A percentile compares a stretch with the other conserved stretches of the same genome.
phyloP scores from a whole-genome alignment of 305 asterid species.

The Vinca major region DNA sequence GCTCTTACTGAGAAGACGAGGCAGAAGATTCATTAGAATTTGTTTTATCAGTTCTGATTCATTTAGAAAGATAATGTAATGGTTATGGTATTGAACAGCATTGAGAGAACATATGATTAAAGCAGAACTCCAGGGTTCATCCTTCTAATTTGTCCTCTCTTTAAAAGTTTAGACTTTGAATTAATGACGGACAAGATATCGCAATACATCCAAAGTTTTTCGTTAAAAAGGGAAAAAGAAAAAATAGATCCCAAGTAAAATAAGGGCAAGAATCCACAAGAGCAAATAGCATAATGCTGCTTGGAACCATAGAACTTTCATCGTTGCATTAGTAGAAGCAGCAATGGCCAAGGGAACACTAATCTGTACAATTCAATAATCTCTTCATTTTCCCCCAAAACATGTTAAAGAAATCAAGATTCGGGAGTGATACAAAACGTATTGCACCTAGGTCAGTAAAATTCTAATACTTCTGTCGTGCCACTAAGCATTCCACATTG shows the following conservation, averaged over 20 bases:
- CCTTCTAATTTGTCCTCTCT: too few relatives aligned
- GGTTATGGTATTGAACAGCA: not conserved
- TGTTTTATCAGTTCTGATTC: not conserved
- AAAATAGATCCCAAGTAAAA: too few relatives aligned
- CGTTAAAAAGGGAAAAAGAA: too few relatives aligned
- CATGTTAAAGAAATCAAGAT: not conserved
- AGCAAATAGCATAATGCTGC: not conserved
- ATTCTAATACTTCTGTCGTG: not conserved
- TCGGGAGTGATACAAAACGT: too few relatives aligned
- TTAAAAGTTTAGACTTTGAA: too few relatives aligned
- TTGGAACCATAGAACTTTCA: not conserved
- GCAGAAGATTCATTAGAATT: slow-evolving; percentile 9
- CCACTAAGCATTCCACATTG: not conserved
- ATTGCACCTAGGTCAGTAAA: not conserved
- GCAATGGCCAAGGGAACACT: not conserved
- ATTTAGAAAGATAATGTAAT: not conserved
- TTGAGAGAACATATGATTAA: not conserved
- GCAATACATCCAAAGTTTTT: too few relatives aligned
- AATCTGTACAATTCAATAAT: slow-evolving; percentile 1
- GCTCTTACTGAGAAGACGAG: slow-evolving; percentile 26
- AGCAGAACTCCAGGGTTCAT: too few relatives aligned
- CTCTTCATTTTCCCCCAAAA: not conserved
- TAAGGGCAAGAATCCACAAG: too few relatives aligned
- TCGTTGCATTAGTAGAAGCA: too few relatives aligned
- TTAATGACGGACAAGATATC: too few relatives aligned